Conservation (phyloP, 768 basidiomycete genomes). For the Boletus edulis region DNA sequence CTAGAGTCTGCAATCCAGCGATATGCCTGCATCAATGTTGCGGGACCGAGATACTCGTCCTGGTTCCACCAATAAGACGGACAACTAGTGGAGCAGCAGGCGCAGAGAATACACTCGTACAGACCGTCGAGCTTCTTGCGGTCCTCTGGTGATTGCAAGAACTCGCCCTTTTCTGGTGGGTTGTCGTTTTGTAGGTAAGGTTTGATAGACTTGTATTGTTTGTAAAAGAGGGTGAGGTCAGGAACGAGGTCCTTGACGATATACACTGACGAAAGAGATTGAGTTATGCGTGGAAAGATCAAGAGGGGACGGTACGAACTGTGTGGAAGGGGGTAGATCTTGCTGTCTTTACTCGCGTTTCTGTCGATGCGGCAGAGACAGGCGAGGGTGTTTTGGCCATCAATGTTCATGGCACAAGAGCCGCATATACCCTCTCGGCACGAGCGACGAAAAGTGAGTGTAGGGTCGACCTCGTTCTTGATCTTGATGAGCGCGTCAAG, state of each 20-base stretch:
- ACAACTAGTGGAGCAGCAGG: constrained; percentile 97
- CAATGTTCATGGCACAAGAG: constrained; percentile 98
- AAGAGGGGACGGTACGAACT: constrained; percentile 52
- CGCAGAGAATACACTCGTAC: constrained; percentile 97
- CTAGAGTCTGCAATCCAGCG: constrained; percentile 98
- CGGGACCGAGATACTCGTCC: constrained; percentile 96
- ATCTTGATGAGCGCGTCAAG: constrained; percentile 97
- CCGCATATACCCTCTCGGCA: constrained; percentile 97
- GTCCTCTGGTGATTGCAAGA: constrained; percentile 87
- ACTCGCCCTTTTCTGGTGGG: constrained; percentile 80
- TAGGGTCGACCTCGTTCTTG: constrained; percentile 97
- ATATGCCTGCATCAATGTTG: constrained; percentile 95
- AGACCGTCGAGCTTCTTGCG: constrained; percentile 94
- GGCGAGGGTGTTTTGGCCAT: constrained; percentile 96
- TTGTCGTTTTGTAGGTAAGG: constrained; percentile 95
- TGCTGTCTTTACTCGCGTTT: constrained; percentile 62
- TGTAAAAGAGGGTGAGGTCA: constrained; percentile 90
- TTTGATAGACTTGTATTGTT: constrained; percentile 99
- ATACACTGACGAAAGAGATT: constrained; percentile 66
- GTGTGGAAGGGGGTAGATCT: constrained; percentile 97
- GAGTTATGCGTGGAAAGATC: not conserved
- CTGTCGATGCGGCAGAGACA: constrained; percentile 96
- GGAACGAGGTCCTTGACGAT: constrained; percentile 98
- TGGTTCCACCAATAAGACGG: constrained; percentile 99
- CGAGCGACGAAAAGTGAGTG: constrained; percentile 91